These are phyloP conservation scores for Papiliotrema laurentii DNA, from an alignment of 1,284 basidiomycete species.

Conservation along the genomic window DNA sequence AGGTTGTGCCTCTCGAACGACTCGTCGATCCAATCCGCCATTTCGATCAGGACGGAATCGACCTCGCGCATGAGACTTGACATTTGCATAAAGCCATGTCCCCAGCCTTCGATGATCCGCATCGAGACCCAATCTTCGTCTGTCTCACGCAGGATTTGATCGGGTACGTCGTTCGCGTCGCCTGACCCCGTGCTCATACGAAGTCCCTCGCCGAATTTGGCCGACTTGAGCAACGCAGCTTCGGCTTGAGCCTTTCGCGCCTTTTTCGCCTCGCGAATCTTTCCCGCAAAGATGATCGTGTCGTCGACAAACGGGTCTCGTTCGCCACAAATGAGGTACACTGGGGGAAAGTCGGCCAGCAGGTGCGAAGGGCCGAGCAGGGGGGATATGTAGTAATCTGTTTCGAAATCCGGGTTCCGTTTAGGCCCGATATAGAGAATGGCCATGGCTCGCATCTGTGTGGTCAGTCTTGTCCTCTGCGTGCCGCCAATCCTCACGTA, in stretches of 20 bases:
- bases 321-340: constrained; percentile 89
- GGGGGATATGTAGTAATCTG: constrained; percentile 92
- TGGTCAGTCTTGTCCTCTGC: constrained; percentile 1
- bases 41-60: constrained; percentile 66
- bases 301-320: constrained; percentile 97
- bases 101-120: constrained; percentile 84
- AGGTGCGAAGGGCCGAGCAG: constrained; percentile 78
- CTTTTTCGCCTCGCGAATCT: constrained; percentile 85
- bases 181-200: constrained; percentile 50
- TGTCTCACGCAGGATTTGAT: constrained; percentile 59
- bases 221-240: constrained; percentile 23
- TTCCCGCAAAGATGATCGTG: constrained; percentile 86
- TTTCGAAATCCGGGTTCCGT: constrained; percentile 84
- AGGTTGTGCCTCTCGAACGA: constrained; percentile 57
- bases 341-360: constrained; percentile 86
- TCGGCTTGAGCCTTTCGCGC: constrained; percentile 62
- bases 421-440: constrained; percentile 93
- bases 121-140: constrained; percentile 95
- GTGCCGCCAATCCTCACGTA: constrained; percentile 53
- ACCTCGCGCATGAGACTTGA: constrained; percentile 75
- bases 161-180: constrained; percentile 28
- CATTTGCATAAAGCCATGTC: constrained; percentile 95
- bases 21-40: constrained; percentile 88
- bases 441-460: constrained; percentile 95
- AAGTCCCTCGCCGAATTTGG: constrained; percentile 48